Percentiles rank a stretch among this genome's conserved stretches.
Evolutionary conservation across 2,329 filamentous ascomycete genomes (phyloP).

Genomic region (Xylaria sp.): DNA sequence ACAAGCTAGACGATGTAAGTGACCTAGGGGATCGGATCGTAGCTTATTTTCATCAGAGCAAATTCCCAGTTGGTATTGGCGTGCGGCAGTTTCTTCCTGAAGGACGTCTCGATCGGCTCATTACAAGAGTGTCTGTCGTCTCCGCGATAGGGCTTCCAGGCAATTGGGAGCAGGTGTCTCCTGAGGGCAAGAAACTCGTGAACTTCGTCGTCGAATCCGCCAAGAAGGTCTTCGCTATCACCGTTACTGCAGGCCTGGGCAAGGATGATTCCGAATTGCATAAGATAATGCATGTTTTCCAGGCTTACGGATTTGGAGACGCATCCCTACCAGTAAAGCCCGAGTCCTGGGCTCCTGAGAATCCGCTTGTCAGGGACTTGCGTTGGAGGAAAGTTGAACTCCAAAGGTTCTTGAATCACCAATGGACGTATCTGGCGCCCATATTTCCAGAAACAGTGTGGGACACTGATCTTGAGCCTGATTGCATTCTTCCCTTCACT

Average conservation of each 20-base stretch:
- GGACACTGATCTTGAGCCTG: background rate
- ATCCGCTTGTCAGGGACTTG: background rate
- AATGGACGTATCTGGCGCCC: constrained; percentile 2
- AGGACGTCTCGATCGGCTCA: constrained; percentile 4
- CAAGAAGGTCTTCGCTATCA: constrained; percentile 4
- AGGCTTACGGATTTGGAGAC: constrained; percentile 8
- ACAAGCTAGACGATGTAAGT: background rate
- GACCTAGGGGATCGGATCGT: constrained; percentile 2
- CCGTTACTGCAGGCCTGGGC: background rate
- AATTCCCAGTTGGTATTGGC: background rate
- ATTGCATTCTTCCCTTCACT: constrained; percentile 3
- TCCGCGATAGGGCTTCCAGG: background rate
- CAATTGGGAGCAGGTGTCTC: background rate
- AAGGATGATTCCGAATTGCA: background rate
- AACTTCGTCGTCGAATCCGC: constrained; percentile 6
- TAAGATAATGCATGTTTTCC: background rate
- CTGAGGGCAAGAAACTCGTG: background rate
- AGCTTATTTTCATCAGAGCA: background rate
- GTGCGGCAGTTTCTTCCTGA: constrained; percentile 3
- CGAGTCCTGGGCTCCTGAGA: background rate
- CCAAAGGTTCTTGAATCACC: background rate
- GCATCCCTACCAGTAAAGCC: constrained; percentile 1
- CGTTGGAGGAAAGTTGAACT: background rate
- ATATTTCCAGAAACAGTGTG: background rate
- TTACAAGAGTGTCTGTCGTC: constrained; percentile 12